Evolutionary conservation across 495 filamentous ascomycete species (phyloP).

Genomic region (Podospora conica): DNA sequence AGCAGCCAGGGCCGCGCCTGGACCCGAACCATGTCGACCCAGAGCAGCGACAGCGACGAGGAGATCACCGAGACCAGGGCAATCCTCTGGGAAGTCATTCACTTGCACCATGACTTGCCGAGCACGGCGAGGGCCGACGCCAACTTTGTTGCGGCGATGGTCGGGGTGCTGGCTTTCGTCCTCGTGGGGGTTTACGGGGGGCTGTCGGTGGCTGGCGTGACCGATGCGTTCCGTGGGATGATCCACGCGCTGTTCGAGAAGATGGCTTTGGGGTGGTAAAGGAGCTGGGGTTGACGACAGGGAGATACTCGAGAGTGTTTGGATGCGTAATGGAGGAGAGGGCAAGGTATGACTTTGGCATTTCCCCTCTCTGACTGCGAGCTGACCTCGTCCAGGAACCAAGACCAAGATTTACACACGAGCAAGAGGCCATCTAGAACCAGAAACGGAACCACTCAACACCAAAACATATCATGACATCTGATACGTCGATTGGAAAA

Average conservation of each 20-base stretch:
- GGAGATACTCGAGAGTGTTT: too few relatives aligned
- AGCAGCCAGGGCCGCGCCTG: neutral
- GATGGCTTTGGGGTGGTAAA: neutral
- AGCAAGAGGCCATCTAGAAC: neutral
- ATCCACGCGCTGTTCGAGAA: neutral
- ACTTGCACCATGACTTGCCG: neutral
- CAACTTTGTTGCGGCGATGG: neutral
- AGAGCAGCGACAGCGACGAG: neutral
- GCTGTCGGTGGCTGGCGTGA: neutral
- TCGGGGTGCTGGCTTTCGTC: neutral
- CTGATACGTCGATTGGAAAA: neutral
- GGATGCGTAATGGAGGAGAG: neutral
- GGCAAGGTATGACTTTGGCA: too few relatives aligned
- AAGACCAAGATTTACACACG: neutral
- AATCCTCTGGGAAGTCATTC: neutral
- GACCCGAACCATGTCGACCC: neutral
- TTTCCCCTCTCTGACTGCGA: too few relatives aligned
- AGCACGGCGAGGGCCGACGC: neutral
- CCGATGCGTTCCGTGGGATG: neutral
- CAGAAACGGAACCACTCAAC: neutral
- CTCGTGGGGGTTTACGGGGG: neutral
- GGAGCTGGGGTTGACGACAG: too few relatives aligned
- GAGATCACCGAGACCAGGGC: neutral
- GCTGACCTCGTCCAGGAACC: neutral
- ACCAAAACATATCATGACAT: neutral